Conservation (phyloP, 306 rosid genomes). For the Glycine tomentella region DNA sequence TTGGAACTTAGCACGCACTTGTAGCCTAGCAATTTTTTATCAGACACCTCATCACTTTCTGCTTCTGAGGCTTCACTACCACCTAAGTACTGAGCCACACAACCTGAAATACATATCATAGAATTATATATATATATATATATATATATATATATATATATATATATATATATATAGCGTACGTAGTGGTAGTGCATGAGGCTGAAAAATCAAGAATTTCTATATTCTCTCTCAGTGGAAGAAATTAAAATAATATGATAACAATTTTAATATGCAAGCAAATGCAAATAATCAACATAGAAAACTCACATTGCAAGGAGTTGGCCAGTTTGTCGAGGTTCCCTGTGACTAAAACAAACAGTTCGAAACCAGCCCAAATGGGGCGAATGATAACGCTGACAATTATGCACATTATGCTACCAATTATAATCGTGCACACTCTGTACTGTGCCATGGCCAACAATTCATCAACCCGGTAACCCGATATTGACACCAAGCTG, state of each 20-base stretch:
- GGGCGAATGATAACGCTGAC: slow-evolving; percentile 68
- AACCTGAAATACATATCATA: slow-evolving; percentile 53
- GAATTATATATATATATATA: too few relatives aligned
- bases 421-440: slow-evolving; percentile 71
- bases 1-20: slow-evolving; percentile 75
- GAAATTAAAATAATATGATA: not conserved
- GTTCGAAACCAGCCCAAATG: slow-evolving; percentile 91
- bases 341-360: slow-evolving; percentile 51
- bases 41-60: slow-evolving; percentile 46
- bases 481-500: slow-evolving; percentile 75
- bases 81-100: slow-evolving; percentile 60
- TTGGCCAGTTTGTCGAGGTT: slow-evolving; percentile 81
- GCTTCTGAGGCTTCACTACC: slow-evolving; percentile 12
- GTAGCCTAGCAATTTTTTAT: slow-evolving; percentile 61
- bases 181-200: not conserved
- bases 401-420: slow-evolving; percentile 65
- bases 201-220: too few relatives aligned
- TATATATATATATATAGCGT: too few relatives aligned
- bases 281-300: not conserved
- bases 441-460: slow-evolving; percentile 63
- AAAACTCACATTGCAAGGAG: slow-evolving; percentile 69
- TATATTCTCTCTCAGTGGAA: not conserved
- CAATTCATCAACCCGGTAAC: slow-evolving; percentile 66
- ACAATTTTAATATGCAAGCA: not conserved
- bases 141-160: too few relatives aligned